Percentiles rank a stretch among this genome's conserved stretches.
Conservation (phyloP, 257 asterid genomes). For the Forsythia viridissima region DNA sequence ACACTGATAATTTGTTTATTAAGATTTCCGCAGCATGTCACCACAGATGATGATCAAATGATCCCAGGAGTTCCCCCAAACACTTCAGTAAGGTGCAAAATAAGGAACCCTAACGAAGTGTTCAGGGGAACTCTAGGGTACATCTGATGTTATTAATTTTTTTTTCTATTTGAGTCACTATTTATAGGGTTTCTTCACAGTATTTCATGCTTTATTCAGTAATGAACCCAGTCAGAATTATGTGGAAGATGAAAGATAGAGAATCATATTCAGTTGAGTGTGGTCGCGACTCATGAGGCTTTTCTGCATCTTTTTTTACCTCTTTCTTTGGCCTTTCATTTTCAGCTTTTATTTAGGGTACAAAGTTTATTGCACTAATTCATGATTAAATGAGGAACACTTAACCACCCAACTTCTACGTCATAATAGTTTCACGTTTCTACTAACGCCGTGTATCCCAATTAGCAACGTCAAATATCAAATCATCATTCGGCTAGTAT, state of each 20-base stretch:
- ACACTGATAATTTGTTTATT: too few species aligned
- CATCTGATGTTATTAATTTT: constrained; percentile 22
- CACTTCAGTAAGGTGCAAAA: constrained; percentile 32
- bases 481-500: too few species aligned
- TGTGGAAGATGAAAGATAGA: constrained; percentile 24
- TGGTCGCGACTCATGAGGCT: constrained; percentile 2
- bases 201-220: constrained; percentile 6
- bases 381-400: too few species aligned
- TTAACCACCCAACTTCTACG: too few species aligned
- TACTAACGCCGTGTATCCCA: too few species aligned
- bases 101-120: constrained; percentile 31
- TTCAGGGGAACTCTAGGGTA: constrained; percentile 44
- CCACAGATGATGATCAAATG: not conserved
- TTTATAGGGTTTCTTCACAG: constrained; percentile 19
- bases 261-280: constrained; percentile 30
- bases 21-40: too few species aligned
- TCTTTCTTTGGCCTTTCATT: constrained; percentile 3
- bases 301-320: not conserved
- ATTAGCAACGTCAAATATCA: too few species aligned
- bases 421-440: too few species aligned
- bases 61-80: constrained; percentile 32
- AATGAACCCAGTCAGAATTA: constrained; percentile 44
- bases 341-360: not conserved
- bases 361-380: not conserved
- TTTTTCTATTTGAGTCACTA: not conserved